Evolutionary conservation across 169 alveolate genomes (phyloP).

Genomic region (Eimeria falciformis): DNA sequence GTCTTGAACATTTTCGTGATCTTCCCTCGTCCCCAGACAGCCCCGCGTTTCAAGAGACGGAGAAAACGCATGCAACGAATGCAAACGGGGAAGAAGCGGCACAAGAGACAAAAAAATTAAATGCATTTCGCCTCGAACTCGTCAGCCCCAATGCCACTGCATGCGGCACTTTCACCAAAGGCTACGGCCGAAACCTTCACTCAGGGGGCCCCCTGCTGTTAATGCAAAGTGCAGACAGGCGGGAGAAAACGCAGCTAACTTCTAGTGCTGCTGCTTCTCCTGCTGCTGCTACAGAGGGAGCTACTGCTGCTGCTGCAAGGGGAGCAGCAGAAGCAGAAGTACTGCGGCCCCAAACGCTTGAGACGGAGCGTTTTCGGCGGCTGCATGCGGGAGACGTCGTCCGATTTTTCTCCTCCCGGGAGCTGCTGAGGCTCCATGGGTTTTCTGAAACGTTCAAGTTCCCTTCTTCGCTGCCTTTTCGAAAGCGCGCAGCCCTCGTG

Average conservation of each 20-base stretch:
- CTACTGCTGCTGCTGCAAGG: neutral
- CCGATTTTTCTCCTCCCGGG: slow-evolving; percentile 84
- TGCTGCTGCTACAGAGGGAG: neutral
- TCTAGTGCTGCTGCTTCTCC: neutral
- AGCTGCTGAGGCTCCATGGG: slow-evolving; percentile 84
- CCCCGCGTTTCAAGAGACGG: neutral
- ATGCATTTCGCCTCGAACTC: slow-evolving; percentile 83
- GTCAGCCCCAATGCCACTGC: slow-evolving; percentile 81
- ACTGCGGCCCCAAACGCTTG: neutral
- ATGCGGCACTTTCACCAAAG: slow-evolving; percentile 86
- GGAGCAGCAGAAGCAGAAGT: too few relatives aligned
- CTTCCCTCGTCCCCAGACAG: neutral
- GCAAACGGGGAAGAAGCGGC: neutral
- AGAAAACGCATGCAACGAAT: neutral
- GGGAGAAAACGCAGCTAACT: neutral
- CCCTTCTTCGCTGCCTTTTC: slow-evolving; percentile 75
- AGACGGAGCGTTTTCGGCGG: slow-evolving; percentile 29
- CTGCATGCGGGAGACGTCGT: slow-evolving; percentile 15
- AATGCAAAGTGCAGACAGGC: neutral
- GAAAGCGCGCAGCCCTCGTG: slow-evolving; percentile 79
- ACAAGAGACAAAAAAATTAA: neutral
- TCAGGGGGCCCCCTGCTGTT: slow-evolving; percentile 75
- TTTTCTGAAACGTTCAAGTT: slow-evolving; percentile 82
- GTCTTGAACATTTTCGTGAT: slow-evolving; percentile 1
- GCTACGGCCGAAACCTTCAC: slow-evolving; percentile 81